phyloP scores from a whole-genome alignment of 1,284 basidiomycete species.

The Porodaedalea pini region DNA sequence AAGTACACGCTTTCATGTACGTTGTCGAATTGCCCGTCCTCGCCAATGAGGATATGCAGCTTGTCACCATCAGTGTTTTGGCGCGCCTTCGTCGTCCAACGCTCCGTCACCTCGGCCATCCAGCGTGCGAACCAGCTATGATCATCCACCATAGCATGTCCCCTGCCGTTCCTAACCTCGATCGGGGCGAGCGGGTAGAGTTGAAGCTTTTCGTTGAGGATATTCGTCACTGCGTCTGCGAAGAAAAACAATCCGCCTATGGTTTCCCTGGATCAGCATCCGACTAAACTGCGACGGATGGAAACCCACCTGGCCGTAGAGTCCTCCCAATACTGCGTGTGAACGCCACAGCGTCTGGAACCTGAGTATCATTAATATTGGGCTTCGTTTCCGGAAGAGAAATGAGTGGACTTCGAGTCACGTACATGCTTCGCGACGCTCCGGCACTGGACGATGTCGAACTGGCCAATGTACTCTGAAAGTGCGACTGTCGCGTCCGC shows the following conservation, averaged over 20 bases:
- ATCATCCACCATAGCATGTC: background rate
- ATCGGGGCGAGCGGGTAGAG: conserved; percentile 3
- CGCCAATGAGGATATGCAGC: conserved; percentile 23
- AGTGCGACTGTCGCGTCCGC: conserved; percentile 6
- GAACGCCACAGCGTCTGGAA: conserved; percentile 9
- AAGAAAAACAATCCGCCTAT: conserved; percentile 18
- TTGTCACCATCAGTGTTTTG: conserved; percentile 22
- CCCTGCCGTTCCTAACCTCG: background rate
- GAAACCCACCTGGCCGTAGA: conserved; percentile 11
- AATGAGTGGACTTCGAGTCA: background rate
- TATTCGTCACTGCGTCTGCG: conserved; percentile 12
- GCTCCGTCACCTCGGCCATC: conserved; percentile 16
- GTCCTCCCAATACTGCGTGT: conserved; percentile 13
- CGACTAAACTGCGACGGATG: background rate
- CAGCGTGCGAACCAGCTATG: conserved; percentile 19
- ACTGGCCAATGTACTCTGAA: conserved; percentile 9
- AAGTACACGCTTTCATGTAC: conserved; percentile 19
- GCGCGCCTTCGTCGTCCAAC: conserved; percentile 16
- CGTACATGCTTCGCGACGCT: conserved; percentile 18
- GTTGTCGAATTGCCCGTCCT: conserved; percentile 23
- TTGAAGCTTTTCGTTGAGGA: conserved; percentile 5
- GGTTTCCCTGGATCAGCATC: background rate
- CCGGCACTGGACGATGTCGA: conserved; percentile 19
- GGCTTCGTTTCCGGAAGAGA: background rate
- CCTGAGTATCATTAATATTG: background rate